Conservation (phyloP, 2,329 filamentous ascomycete genomes). For the Magnaporthiopsis incrustans region DNA sequence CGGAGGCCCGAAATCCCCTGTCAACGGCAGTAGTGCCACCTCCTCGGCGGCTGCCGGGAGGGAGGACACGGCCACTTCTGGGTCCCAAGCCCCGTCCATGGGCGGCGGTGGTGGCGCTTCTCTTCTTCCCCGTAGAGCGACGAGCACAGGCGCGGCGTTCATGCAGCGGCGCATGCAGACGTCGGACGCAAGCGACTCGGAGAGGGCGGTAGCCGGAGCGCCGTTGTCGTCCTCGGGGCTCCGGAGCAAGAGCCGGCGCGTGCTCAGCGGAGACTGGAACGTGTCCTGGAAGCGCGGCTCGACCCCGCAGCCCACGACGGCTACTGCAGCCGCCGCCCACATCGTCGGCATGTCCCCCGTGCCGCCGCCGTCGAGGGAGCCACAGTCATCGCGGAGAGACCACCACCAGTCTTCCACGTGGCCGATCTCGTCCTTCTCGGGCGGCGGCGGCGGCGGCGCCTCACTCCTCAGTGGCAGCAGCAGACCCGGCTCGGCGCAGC, state of each 20-base stretch:
- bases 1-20: not conserved
- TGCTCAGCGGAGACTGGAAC: conserved; percentile 23
- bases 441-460: not conserved
- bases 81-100: not conserved
- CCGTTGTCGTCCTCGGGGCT: not conserved
- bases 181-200: conserved; percentile 16
- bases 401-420: not conserved
- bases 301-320: not conserved
- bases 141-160: conserved; percentile 39
- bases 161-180: conserved; percentile 30
- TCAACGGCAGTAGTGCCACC: no score
- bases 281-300: conserved; percentile 13
- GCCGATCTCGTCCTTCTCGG: not conserved
- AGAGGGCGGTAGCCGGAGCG: conserved; percentile 8
- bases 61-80: not conserved
- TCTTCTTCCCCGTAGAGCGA: conserved; percentile 29
- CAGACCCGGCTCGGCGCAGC: not conserved
- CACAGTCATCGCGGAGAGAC: not conserved
- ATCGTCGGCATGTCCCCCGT: not conserved
- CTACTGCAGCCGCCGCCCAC: not conserved
- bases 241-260: conserved; percentile 13
- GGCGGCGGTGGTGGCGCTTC: conserved; percentile 5
- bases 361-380: not conserved
- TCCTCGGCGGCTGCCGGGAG: not conserved
- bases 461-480: not conserved